These are phyloP conservation scores for Scheffersomyces cryptocercus DNA, from an alignment of 1,139 yeast species.

Conservation along the genomic window DNA sequence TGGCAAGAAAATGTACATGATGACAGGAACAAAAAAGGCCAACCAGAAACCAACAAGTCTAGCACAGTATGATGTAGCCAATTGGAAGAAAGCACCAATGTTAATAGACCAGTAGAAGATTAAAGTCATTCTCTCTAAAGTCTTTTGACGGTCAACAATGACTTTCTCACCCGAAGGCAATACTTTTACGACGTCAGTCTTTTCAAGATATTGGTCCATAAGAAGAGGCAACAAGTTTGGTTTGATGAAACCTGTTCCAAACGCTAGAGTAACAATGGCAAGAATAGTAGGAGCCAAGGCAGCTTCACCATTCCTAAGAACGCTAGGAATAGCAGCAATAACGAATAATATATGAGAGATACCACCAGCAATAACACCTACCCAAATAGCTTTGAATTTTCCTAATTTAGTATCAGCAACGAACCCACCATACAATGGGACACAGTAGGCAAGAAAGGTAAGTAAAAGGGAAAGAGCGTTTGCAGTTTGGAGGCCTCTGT, in stretches of 20 bases:
- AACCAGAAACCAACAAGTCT: slow-evolving; percentile 12
- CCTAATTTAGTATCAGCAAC: slow-evolving; percentile 44
- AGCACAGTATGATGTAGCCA: slow-evolving; percentile 11
- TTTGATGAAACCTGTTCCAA: slow-evolving; percentile 15
- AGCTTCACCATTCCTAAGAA: slow-evolving; percentile 36
- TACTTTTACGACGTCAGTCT: slow-evolving; percentile 10
- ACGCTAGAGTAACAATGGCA: slow-evolving; percentile 39
- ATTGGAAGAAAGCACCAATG: slow-evolving; percentile 12
- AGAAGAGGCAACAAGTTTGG: slow-evolving; percentile 13
- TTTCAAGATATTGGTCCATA: slow-evolving; percentile 9
- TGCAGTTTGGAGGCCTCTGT: slow-evolving; percentile 37
- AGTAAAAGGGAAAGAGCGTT: slow-evolving; percentile 40
- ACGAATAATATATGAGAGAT: slow-evolving; percentile 40
- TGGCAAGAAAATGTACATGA: slow-evolving; percentile 9
- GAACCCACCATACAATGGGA: slow-evolving; percentile 47
- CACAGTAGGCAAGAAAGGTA: slow-evolving; percentile 42
- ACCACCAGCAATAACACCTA: slow-evolving; percentile 42
- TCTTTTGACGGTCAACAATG: slow-evolving; percentile 10
- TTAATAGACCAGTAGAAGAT: slow-evolving; percentile 14
- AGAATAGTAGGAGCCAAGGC: slow-evolving; percentile 37
- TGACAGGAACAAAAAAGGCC: slow-evolving; percentile 11
- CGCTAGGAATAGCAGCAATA: slow-evolving; percentile 40
- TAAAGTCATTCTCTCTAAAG: slow-evolving; percentile 11
- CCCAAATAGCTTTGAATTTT: slow-evolving; percentile 42
- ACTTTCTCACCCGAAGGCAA: slow-evolving; percentile 11